These are phyloP conservation scores for Penicillium canariense DNA, from an alignment of 495 filamentous ascomycete genomes.

Conservation along the genomic window DNA sequence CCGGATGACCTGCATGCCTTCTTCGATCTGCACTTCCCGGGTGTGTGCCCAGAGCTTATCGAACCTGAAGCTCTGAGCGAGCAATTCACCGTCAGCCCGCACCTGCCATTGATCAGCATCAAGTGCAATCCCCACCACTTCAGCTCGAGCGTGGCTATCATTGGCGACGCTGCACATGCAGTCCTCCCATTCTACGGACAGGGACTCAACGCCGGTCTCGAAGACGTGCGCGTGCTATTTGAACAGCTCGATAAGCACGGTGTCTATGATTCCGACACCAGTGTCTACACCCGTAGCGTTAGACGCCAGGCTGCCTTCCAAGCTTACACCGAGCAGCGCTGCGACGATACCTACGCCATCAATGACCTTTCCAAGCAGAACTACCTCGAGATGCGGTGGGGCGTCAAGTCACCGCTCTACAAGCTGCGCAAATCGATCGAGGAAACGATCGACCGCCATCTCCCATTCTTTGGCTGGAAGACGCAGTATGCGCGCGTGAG, in stretches of 20 bases:
- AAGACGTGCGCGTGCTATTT: slow-evolving; percentile 81
- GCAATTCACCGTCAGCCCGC: slow-evolving; percentile 76
- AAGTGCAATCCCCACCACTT: slow-evolving; percentile 89
- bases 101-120: slow-evolving; percentile 87
- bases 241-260: slow-evolving; percentile 65
- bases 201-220: slow-evolving; percentile 83
- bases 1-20: slow-evolving; percentile 59
- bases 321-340: slow-evolving; percentile 69
- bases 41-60: slow-evolving; percentile 79
- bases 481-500: slow-evolving; percentile 93
- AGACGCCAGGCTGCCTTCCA: slow-evolving; percentile 59
- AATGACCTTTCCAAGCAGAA: slow-evolving; percentile 90
- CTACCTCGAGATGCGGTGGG: slow-evolving; percentile 87
- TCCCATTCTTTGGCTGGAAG: slow-evolving; percentile 77
- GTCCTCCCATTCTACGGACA: slow-evolving; percentile 97
- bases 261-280: slow-evolving; percentile 34
- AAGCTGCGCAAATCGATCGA: slow-evolving; percentile 78
- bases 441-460: slow-evolving; percentile 72
- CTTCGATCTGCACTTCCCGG: slow-evolving; percentile 81
- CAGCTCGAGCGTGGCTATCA: slow-evolving; percentile 70
- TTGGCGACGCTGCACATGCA: slow-evolving; percentile 94
- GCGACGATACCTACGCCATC: slow-evolving; percentile 79
- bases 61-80: slow-evolving; percentile 59
- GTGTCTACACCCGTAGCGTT: slow-evolving; percentile 37
- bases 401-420: slow-evolving; percentile 74